These are phyloP conservation scores for Russula sp. DNA, from an alignment of 768 basidiomycete genomes.

Conservation along the genomic window DNA sequence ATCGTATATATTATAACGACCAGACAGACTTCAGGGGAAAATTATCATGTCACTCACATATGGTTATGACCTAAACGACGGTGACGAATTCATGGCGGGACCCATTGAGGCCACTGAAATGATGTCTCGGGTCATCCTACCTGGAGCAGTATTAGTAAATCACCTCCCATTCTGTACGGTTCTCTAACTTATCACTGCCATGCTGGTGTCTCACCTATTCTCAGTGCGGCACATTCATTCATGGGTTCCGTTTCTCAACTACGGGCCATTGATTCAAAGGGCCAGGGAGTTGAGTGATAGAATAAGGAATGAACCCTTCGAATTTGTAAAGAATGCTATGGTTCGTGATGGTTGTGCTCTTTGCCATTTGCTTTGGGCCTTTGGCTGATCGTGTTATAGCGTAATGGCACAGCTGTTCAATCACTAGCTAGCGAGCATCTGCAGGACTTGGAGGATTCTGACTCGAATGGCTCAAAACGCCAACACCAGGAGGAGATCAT, in stretches of 20 bases:
- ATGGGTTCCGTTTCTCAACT: conserved; percentile 17
- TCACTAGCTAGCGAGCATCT: conserved; percentile 17
- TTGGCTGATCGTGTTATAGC: neutral
- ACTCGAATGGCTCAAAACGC: neutral
- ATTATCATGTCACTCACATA: conserved; percentile 15
- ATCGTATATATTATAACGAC: neutral
- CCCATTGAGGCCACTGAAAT: neutral
- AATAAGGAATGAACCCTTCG: neutral
- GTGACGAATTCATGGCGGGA: neutral
- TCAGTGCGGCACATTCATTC: conserved; percentile 18
- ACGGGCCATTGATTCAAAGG: neutral
- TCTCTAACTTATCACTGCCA: too few species aligned
- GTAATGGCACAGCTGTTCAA: conserved; percentile 8
- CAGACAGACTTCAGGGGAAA: neutral
- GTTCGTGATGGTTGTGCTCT: neutral
- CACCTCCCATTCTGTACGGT: conserved; percentile 20
- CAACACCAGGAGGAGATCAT: conserved; percentile 3
- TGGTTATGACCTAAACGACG: conserved; percentile 15
- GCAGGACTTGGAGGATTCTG: conserved; percentile 4
- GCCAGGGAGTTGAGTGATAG: neutral
- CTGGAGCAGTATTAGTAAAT: conserved; percentile 11
- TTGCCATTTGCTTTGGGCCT: neutral
- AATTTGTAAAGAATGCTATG: conserved; percentile 4
- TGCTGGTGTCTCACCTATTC: neutral
- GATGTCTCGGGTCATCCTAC: neutral